Evolutionary conservation across 2,329 filamentous ascomycete species (phyloP).

Genomic region (Fusarium sp.): DNA sequence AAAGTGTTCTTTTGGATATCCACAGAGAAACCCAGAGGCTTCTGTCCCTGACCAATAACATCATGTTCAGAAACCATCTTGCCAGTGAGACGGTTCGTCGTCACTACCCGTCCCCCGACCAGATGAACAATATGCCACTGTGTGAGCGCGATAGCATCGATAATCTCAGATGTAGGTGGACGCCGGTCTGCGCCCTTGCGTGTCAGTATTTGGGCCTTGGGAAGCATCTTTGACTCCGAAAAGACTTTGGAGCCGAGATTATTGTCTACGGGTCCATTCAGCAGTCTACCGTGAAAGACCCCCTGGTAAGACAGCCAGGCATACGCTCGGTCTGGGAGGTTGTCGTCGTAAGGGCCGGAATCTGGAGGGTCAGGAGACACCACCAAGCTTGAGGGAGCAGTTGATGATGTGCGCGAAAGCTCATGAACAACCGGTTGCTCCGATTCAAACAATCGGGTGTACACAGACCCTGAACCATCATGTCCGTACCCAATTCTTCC

Average conservation of each 20-base stretch:
- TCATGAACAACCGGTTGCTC: conserved; percentile 86
- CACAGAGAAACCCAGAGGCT: conserved; percentile 84
- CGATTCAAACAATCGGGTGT: conserved; percentile 86
- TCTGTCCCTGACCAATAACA: conserved; percentile 83
- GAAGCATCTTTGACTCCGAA: conserved; percentile 81
- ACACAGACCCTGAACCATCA: conserved; percentile 87
- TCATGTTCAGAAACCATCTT: conserved; percentile 88
- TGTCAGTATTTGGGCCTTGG: conserved; percentile 78
- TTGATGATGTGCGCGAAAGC: conserved; percentile 67
- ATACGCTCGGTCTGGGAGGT: conserved; percentile 78
- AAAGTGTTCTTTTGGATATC: conserved; percentile 97
- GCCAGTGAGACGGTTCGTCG: conserved; percentile 88
- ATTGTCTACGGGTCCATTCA: conserved; percentile 68
- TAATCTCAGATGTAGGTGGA: conserved; percentile 75
- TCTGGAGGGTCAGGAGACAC: conserved; percentile 81
- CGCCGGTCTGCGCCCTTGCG: conserved; percentile 74
- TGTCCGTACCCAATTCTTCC: conserved; percentile 81
- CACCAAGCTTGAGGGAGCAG: conserved; percentile 73
- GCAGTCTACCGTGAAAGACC: conserved; percentile 86
- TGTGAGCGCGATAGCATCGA: conserved; percentile 85
- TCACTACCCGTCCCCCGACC: conserved; percentile 84
- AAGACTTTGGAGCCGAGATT: conserved; percentile 81
- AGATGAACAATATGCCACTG: conserved; percentile 94
- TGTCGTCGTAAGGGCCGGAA: conserved; percentile 65
- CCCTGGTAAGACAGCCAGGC: conserved; percentile 93